These are phyloP conservation scores for Perkinsus olseni DNA, from an alignment of 169 alveolate species.

Conservation along the genomic window DNA sequence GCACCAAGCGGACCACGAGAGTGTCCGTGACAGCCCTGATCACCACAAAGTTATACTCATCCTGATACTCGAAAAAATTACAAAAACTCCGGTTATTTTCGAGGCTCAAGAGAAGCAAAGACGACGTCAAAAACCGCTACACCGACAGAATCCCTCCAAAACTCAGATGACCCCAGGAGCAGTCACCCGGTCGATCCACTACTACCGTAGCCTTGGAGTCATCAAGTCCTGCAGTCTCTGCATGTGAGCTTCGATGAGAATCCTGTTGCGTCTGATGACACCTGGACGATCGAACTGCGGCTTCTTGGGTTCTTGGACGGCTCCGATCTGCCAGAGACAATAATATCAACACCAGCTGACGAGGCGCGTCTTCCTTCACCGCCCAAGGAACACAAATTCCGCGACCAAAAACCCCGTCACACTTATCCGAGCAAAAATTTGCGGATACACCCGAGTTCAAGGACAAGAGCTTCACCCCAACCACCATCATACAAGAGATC, in stretches of 20 bases:
- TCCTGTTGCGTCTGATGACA: conserved; percentile 42
- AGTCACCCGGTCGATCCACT: conserved; percentile 31
- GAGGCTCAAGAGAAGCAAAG: too few species aligned
- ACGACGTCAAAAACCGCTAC: too few species aligned
- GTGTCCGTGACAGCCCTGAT: neutral
- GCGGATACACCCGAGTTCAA: too few species aligned
- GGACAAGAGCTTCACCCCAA: too few species aligned
- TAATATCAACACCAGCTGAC: neutral
- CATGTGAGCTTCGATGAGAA: conserved; percentile 64
- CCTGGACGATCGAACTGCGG: conserved; percentile 20
- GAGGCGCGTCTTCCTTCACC: neutral
- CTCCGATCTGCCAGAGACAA: conserved; percentile 2
- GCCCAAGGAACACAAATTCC: too few species aligned
- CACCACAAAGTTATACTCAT: neutral
- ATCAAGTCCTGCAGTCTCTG: conserved; percentile 56
- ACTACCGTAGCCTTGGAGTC: conserved; percentile 45
- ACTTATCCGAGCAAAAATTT: too few species aligned
- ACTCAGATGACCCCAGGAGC: neutral
- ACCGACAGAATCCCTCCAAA: neutral
- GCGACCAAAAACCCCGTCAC: too few species aligned
- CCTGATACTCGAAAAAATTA: too few species aligned
- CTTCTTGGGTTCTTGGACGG: conserved; percentile 25
- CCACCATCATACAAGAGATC: too few species aligned
- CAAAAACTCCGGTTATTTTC: too few species aligned
- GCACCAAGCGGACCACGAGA: conserved; percentile 11